These are phyloP conservation scores for Ustilaginoidea virens DNA, from an alignment of 2,329 filamentous ascomycete species.

Conservation along the genomic window DNA sequence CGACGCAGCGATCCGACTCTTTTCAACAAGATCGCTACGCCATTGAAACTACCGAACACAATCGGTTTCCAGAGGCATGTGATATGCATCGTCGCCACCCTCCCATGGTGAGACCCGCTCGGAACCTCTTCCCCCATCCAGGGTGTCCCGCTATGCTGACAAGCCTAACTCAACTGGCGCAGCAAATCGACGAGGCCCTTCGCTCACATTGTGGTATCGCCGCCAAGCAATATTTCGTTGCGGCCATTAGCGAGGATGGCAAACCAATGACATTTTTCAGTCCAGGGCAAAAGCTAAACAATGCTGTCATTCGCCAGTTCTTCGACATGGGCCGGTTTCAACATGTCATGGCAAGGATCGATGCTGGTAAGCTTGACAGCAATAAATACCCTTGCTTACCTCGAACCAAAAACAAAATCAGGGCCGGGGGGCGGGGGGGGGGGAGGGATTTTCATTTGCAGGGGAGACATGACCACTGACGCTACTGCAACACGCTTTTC, in stretches of 20 bases:
- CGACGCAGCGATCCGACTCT: slow-evolving; percentile 14
- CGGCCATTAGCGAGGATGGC: slow-evolving; percentile 32
- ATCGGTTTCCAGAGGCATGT: slow-evolving; percentile 19
- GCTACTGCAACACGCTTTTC: neutral
- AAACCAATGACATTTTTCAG: slow-evolving; percentile 29
- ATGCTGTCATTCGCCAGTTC: slow-evolving; percentile 26
- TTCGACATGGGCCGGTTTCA: slow-evolving; percentile 29
- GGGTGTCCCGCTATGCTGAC: slow-evolving; percentile 3
- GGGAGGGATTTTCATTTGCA: no score
- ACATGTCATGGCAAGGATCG: slow-evolving; percentile 20
- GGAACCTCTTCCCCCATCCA: neutral
- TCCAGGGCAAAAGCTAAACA: slow-evolving; percentile 21
- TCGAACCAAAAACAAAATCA: no score
- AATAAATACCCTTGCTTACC: neutral
- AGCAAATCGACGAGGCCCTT: slow-evolving; percentile 37
- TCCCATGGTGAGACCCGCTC: slow-evolving; percentile 19
- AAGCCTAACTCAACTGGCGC: slow-evolving; percentile 1
- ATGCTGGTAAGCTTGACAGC: slow-evolving; percentile 19
- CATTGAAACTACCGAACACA: slow-evolving; percentile 14
- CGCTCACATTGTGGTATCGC: slow-evolving; percentile 36
- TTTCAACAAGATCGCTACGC: slow-evolving; percentile 16
- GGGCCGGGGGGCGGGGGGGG: no score
- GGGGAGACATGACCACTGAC: no score
- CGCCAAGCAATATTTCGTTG: slow-evolving; percentile 36
- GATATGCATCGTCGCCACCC: slow-evolving; percentile 21